Evolutionary conservation across 768 basidiomycete genomes (phyloP), one percentile per base, ranked within the genome.

Genomic region (Panaeolus cyanescens): DNA sequence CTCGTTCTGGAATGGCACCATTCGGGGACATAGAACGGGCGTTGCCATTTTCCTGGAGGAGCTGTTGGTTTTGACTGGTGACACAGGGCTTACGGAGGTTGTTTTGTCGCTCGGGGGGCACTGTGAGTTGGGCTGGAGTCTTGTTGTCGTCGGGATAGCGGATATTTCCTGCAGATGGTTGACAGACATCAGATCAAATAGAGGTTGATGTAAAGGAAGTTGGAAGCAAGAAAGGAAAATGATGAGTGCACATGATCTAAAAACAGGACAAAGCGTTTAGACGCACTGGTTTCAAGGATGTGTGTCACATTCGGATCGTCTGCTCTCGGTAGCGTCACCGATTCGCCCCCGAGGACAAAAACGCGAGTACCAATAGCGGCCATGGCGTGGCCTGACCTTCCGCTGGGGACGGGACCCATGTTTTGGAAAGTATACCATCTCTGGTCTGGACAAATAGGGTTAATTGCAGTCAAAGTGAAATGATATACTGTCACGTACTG

Each of bases 381-480:
- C 95, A 99, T 96, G n/a, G 96, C 93, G 75, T 99, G 97, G 1
- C 97, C 97, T 8, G 94, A 96, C 55, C 97, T 85, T 2, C 94
- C 93, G 37, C 83, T 89, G 0, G 97, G 97, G 15, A 93, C 86
- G 17, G 96, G 96, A 0, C 97, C 97, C 97, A 99, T 99, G 71
- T 98, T 97, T 75, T 98, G 95, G 80, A 99, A 99, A 94, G 96
- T 99, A 77, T 96, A 99, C 97, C 97, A 99, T 67, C 97, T 84
- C 70, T 95, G 93, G 75, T 95, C 96, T 98, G 71, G 53, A 62
- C 39, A 30, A 65, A 57, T 22, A 63, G 32, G 12, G 50, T 56
- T n/a, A 32, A 31, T 53, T 57, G 45, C 22, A 56, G 42, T 53
- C 39, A 56, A 7, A 10, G 5, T 31, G 25, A 50, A 53, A 28